These are phyloP conservation scores for Cercospora sp. DNA, from an alignment of 2,329 filamentous ascomycete genomes.

Conservation along the genomic window DNA sequence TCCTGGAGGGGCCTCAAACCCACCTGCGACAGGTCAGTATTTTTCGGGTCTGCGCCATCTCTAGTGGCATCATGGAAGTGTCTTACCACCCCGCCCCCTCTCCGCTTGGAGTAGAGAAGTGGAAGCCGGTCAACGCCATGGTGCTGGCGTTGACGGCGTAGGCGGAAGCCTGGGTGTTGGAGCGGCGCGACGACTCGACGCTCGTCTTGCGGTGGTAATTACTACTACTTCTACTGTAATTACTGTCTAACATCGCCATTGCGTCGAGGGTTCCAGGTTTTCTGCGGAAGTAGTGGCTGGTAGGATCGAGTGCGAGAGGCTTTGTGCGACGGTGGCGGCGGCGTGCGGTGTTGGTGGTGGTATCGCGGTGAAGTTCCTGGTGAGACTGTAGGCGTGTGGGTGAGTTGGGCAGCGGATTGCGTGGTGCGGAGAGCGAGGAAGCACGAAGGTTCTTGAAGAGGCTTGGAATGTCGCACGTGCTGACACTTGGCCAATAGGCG, in stretches of 20 bases:
- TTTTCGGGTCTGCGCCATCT: background rate
- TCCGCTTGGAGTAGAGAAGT: conserved; percentile 87
- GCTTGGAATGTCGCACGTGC: conserved; percentile 9
- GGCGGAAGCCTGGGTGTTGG: conserved; percentile 86
- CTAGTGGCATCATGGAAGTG: conserved; percentile 7
- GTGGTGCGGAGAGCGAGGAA: conserved; percentile 6
- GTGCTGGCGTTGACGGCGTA: conserved; percentile 75
- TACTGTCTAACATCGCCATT: conserved; percentile 71
- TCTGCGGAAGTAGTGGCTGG: conserved; percentile 30
- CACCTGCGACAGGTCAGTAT: conserved; percentile 64
- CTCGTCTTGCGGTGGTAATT: conserved; percentile 48
- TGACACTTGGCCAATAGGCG: conserved; percentile 13
- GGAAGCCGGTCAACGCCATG: conserved; percentile 75
- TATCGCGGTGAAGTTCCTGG: background rate
- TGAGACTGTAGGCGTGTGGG: background rate
- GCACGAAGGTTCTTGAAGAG: conserved; percentile 13
- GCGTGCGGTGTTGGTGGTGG: conserved; percentile 4
- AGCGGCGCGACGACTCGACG: conserved; percentile 63
- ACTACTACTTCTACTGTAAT: conserved; percentile 72
- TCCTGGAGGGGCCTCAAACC: conserved; percentile 87
- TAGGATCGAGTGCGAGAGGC: conserved; percentile 4
- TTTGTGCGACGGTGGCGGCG: conserved; percentile 1
- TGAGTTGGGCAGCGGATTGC: background rate
- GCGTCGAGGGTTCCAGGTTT: conserved; percentile 51
- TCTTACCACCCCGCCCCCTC: conserved; percentile 55